Base-by-base conservation (phyloP, 106 monocot species). In the Phalaenopsis equestris region DNA sequence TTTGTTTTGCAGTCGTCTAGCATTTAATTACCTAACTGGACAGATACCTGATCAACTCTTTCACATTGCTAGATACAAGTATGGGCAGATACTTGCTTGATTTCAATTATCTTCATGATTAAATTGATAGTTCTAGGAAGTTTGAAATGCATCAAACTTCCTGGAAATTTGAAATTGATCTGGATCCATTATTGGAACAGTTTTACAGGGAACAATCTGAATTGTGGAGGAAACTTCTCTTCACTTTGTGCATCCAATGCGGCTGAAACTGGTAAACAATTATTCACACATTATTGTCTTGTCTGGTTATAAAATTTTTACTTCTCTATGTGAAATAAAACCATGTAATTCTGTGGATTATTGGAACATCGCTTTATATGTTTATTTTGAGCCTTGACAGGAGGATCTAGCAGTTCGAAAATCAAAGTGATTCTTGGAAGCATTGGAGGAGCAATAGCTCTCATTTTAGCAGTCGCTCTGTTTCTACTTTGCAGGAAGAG, bases 171-270 rank as follows among this genome's bases (percentile, higher is more conserved):
- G 36, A 24, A 24, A 24, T 24, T 76, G 23, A 67, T 73, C 55
- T 73, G 55, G 42, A 76, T 67, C 72, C 18, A 41, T 79, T 79
- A 75, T 72, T 47, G 81, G 10, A 82, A 67, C 88, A 99, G 98
- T 79, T 99, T 99, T 89, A 86, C 98, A 56, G 98, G 98, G 75
- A 99, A 91, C 75, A 89, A 78, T 80, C 77, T 99, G 46, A 94
- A 86, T 79, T 99, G 98, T 79, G 98, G 93, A 14, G 52, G 83
- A 77, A 99, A 87, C 77, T 80, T 86, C 75, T 56, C 88, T 6
- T 77, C 84, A 19, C 42, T 77, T 64, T 99, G 98, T 84, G 79
- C 55, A 76, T 91, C 94, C 0, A 85, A 23, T 76, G 70, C 89
- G 21, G 38, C 88, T 74, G 39, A 78, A 42, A 72, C 76, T 77